Evolutionary conservation across 148 eudicot species (phyloP).

Genomic region (Cornus controversa): DNA sequence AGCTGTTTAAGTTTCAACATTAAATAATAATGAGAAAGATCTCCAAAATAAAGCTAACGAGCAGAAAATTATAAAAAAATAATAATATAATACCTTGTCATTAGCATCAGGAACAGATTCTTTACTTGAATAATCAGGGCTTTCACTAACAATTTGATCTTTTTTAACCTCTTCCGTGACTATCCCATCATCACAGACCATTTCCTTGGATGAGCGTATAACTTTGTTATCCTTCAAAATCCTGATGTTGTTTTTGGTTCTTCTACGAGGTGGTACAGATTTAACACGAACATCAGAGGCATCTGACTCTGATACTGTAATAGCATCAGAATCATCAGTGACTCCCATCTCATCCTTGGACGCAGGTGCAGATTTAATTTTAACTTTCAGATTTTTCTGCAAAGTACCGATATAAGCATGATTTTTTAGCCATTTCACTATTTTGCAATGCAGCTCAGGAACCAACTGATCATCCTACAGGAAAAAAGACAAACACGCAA

Average conservation of each 20-base stretch:
- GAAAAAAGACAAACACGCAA: conserved; percentile 6
- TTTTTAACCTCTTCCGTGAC: conserved; percentile 21
- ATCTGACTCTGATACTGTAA: conserved; percentile 37
- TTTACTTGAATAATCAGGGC: conserved; percentile 25
- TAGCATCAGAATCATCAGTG: conserved; percentile 42
- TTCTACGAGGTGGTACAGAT: conserved; percentile 70
- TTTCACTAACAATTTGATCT: conserved; percentile 28
- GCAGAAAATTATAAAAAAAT: neutral
- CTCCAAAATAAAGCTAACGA: too few relatives aligned
- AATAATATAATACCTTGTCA: conserved; percentile 58
- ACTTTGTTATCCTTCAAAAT: conserved; percentile 50
- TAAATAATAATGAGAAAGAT: too few relatives aligned
- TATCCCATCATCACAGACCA: conserved; percentile 28
- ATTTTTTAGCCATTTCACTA: conserved; percentile 62
- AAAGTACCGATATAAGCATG: conserved; percentile 51
- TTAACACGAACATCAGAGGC: conserved; percentile 64
- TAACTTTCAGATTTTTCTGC: conserved; percentile 49
- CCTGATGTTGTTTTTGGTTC: conserved; percentile 57
- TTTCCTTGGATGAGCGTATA: conserved; percentile 33
- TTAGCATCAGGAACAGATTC: conserved; percentile 32
- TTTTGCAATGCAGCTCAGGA: conserved; percentile 53
- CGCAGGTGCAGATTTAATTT: conserved; percentile 35
- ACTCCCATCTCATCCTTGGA: conserved; percentile 43
- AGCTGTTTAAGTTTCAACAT: neutral
- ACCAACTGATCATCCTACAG: conserved; percentile 59